Conservation (phyloP, 2,329 filamentous ascomycete genomes). For the Apiospora arundinis region DNA sequence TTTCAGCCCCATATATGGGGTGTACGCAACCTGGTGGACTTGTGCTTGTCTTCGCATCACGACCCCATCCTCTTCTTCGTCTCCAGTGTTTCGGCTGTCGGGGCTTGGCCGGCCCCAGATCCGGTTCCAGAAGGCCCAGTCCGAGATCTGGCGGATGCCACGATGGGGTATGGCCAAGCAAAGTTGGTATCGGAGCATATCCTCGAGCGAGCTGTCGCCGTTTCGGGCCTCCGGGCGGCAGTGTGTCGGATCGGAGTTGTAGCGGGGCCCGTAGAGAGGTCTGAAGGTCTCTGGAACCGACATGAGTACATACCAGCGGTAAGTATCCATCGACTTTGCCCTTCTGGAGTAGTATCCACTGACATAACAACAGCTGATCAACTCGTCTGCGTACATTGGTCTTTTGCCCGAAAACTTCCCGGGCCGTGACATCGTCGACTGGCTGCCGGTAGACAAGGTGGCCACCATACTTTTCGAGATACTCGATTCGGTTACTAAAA, state of each 20-base stretch:
- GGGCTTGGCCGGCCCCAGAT: slow-evolving; percentile 38
- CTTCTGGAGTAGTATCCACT: too few relatives aligned
- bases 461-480: slow-evolving; percentile 55
- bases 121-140: slow-evolving; percentile 47
- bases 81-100: slow-evolving; percentile 49
- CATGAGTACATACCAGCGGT: slow-evolving; percentile 63
- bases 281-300: slow-evolving; percentile 58
- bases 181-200: slow-evolving; percentile 51
- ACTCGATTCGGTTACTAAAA: neutral
- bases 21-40: slow-evolving; percentile 55
- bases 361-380: slow-evolving; percentile 18
- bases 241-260: slow-evolving; percentile 56
- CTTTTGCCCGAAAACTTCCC: slow-evolving; percentile 55
- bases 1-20: slow-evolving; percentile 58
- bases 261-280: slow-evolving; percentile 45
- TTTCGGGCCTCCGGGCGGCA: slow-evolving; percentile 46
- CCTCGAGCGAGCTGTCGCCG: slow-evolving; percentile 46
- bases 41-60: slow-evolving; percentile 42
- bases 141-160: slow-evolving; percentile 39
- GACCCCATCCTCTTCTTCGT: slow-evolving; percentile 49
- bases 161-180: slow-evolving; percentile 50
- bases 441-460: slow-evolving; percentile 60
- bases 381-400: slow-evolving; percentile 41
- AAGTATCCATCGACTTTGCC: too few relatives aligned
- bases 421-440: slow-evolving; percentile 52